Conservation (phyloP, 1,139 yeast species). For the Debaryomycetaceae sp. region DNA sequence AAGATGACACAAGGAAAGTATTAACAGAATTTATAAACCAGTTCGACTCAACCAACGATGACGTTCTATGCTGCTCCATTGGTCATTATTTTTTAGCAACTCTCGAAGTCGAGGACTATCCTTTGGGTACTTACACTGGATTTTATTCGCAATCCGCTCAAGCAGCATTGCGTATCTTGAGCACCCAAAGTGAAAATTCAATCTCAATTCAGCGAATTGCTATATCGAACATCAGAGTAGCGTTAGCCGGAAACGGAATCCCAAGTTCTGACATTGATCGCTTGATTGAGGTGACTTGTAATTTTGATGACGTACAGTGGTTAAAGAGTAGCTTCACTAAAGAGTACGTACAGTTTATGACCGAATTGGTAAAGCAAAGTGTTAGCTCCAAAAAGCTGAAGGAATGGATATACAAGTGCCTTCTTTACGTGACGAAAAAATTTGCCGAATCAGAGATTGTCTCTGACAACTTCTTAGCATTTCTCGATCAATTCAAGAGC, state of each 20-base stretch:
- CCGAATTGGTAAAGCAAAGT: conserved; percentile 4
- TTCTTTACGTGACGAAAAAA: conserved; percentile 58
- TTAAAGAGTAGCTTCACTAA: conserved; percentile 21
- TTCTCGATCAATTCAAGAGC: conserved; percentile 18
- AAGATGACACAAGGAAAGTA: not conserved
- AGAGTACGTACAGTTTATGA: conserved; percentile 21
- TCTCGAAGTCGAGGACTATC: not conserved
- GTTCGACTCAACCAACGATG: conserved; percentile 14
- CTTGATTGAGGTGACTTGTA: conserved; percentile 10
- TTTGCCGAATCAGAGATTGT: conserved; percentile 50
- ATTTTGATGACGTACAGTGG: conserved; percentile 10
- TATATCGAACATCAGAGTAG: conserved; percentile 10
- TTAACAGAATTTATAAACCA: conserved; percentile 6
- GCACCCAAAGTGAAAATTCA: conserved; percentile 1
- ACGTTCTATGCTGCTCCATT: conserved; percentile 17
- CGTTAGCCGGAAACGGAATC: conserved; percentile 4
- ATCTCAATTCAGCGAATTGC: conserved; percentile 12
- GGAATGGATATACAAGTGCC: conserved; percentile 47
- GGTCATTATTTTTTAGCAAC: conserved; percentile 11
- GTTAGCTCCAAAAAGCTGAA: conserved; percentile 2
- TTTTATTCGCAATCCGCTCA: not conserved
- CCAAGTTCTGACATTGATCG: conserved; percentile 2
- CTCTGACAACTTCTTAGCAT: conserved; percentile 28
- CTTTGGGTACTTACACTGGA: not conserved
- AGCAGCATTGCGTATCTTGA: conserved; percentile 1